These are phyloP conservation scores for Salix exigua DNA, from an alignment of 345 rosid species.

Conservation along the genomic window DNA sequence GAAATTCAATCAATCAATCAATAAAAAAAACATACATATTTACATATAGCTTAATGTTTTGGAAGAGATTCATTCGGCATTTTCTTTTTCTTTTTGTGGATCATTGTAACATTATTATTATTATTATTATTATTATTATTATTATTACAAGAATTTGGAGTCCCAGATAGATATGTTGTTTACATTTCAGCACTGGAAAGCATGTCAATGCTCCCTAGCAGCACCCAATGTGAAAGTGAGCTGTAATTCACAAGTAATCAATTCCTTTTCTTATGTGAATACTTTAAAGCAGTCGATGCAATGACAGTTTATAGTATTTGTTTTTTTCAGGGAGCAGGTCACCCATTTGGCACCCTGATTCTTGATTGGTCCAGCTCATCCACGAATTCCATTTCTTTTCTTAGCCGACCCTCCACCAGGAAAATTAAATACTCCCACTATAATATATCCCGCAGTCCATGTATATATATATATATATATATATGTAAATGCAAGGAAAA, in stretches of 20 bases:
- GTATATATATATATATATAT: no score
- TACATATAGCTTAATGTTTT: no score
- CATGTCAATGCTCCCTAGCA: not conserved
- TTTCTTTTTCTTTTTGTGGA: no score
- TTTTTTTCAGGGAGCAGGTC: not conserved
- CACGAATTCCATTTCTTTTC: not conserved
- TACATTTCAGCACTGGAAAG: not conserved
- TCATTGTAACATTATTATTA: no score
- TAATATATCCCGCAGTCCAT: not conserved
- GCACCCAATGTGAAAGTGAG: not conserved
- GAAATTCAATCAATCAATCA: no score
- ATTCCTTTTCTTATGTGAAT: not conserved
- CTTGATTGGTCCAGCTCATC: slow-evolving; percentile 7
- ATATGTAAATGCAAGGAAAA: not conserved
- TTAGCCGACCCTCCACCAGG: not conserved
- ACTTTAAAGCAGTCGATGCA: not conserved
- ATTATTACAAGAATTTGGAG: no score
- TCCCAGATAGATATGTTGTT: no score
- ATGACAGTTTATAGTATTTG: not conserved
- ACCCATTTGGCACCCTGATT: not conserved
- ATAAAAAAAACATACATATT: no score
- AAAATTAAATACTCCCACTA: not conserved
- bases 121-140: no score
- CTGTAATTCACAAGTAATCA: not conserved
- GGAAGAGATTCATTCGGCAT: no score